Evolutionary conservation across 2,329 filamentous ascomycete genomes (phyloP), one percentile per base, ranked within the genome.

Genomic region (Cytospora paraplurivora): DNA sequence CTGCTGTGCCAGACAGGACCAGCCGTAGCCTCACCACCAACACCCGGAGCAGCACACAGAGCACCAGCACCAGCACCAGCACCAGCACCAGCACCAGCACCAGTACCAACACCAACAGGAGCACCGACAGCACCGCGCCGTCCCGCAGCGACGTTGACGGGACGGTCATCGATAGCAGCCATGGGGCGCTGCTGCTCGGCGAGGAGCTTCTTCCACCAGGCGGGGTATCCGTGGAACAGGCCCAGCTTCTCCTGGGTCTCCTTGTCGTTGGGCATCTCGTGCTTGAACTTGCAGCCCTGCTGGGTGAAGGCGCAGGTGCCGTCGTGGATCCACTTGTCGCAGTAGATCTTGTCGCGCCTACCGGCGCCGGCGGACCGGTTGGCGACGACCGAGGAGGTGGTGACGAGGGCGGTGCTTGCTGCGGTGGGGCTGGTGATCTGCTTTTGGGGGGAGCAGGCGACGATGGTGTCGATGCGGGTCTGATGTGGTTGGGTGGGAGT

Each of bases 261-360:
- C 57, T 81, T 80, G 67, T 93, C 87, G 33, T 78, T 75, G 0
- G 93, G 93, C 90, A 97, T 96, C 73, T 95, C 91, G 74, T 97
- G 93, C 77, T 93, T 94, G 80, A 88, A 97, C 68, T 88, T 87
- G 78, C 93, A 97, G 0, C 93, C 93, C 71, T 93, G 88, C 73
- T 96, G 91, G 4, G 85, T 88, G 74, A 92, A 97, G 66, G 90
- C 90, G 73, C 93, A 97, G 51, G 91, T 86, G 21, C 92, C 93
- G 64, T 90, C 88, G 69, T 91, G 88, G 61, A 97, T 88, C 93
- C 93, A 97, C 75, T 94, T 92, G 64, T 92, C 91, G 76, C 93
- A 97, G 75, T 90, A 96, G 32, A 89, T 79, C 73, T 96, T 96
- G 63, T 75, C 72, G 32, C 72, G 73, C 70, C 84, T 85, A 7